Base-by-base conservation (phyloP, 2,329 filamentous ascomycete genomes). In the Phialophora chinensis region DNA sequence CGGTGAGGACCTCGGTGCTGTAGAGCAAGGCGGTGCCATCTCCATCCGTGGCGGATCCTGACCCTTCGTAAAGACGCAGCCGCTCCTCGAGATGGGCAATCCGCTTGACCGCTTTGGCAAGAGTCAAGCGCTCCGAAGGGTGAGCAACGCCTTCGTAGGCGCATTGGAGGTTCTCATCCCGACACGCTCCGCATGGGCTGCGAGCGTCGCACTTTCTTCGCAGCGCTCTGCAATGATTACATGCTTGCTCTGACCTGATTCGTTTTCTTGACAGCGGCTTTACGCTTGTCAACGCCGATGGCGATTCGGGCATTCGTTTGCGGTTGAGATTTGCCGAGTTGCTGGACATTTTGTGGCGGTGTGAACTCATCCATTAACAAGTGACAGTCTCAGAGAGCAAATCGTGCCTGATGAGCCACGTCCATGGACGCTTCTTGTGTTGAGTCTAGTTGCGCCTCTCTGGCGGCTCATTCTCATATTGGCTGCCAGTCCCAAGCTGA, bases 51-150 rank as follows among this genome's bases (percentile, higher is more conserved):
- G 27, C 49, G 6, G 55, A 52, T 3, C 52, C 63, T 5, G 25
- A 50, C 47, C 50, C 50, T 60, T 63, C 64, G 63, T 66, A 66
- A 7, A 66, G 31, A 23, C 62, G 65, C 27, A 67, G 49, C 17
- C 60, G 57, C 12, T 63, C 65, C 53, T 67, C 65, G 8, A 67
- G 47, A 17, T 63, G 35, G 29, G 65, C 65, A 49, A 67, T 67
- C 54, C 62, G 44, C 65, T 57, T 63, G 4, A 67, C 65, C 4
- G 65, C 65, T 35, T 50, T 59, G 25, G 65, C 65, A 27, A 67
- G 53, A 27, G 65, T 67, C 27, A 67, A 27, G 5, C 61, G 54
- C 52, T 64, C 60, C 29, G 65, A 60, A 2, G 60, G 53, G 17
- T 57, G 54, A 14, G 29, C 42, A 17, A 44, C 47, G 17, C 65